A percentile compares a stretch with the other conserved stretches of the same genome.
Evolutionary conservation across 2,329 filamentous ascomycete genomes (phyloP).

Genomic region (Coniosporium tulheliwenetii): DNA sequence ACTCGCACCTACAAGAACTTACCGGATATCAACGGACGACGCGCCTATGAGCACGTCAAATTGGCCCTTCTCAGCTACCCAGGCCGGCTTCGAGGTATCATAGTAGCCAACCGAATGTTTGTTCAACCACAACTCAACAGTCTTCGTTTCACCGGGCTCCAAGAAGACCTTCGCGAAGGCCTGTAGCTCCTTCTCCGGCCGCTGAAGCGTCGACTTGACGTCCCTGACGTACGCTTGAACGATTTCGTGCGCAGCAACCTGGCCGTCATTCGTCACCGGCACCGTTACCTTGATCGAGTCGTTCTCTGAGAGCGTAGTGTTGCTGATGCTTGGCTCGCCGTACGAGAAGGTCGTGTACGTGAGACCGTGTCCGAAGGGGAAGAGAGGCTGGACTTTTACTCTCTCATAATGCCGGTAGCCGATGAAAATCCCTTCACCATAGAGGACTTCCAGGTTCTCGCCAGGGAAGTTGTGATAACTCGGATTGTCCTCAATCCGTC

Average conservation of each 20-base stretch:
- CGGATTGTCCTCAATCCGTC: conserved; percentile 49
- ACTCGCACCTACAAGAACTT: too few species aligned
- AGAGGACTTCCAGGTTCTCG: conserved; percentile 38
- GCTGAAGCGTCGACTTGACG: conserved; percentile 43
- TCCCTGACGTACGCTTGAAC: conserved; percentile 55
- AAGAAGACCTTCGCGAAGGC: conserved; percentile 52
- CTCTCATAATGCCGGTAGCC: conserved; percentile 54
- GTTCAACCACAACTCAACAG: too few species aligned
- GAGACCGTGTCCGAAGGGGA: conserved; percentile 51
- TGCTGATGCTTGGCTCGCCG: conserved; percentile 12
- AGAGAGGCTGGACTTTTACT: conserved; percentile 41
- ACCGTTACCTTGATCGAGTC: conserved; percentile 45
- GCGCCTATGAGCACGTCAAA: too few species aligned
- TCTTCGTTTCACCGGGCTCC: conserved; percentile 38
- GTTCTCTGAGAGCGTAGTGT: conserved; percentile 33
- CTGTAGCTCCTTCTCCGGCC: conserved; percentile 48
- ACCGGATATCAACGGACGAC: too few species aligned
- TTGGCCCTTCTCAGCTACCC: too few species aligned
- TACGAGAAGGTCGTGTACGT: conserved; percentile 52
- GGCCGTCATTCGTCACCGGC: conserved; percentile 43
- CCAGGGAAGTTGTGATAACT: conserved; percentile 57
- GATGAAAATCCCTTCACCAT: conserved; percentile 42
- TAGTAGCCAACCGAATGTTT: too few species aligned
- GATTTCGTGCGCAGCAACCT: conserved; percentile 46
- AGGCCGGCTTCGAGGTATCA: too few species aligned